Conservation (phyloP, 805 yeast species). For the Ogataea neopini region DNA sequence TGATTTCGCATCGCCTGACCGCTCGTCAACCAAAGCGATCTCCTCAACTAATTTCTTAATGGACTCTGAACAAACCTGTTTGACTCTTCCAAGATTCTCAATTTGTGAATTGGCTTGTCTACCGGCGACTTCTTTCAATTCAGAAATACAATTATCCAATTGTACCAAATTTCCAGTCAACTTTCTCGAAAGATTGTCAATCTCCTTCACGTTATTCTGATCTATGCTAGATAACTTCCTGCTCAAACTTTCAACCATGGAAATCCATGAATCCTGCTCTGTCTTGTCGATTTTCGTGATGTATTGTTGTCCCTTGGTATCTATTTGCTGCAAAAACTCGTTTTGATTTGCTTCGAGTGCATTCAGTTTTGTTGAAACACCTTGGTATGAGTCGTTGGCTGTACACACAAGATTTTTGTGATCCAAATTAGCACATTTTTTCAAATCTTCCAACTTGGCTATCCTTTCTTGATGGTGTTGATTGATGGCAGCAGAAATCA, state of each 20-base stretch:
- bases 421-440: too few species aligned
- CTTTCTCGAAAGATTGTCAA: not conserved
- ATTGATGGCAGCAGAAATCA: not conserved
- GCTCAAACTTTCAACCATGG: not conserved
- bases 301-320: not conserved
- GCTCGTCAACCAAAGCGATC: not conserved
- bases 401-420: not conserved
- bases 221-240: not conserved
- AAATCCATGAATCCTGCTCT: conserved; percentile 1
- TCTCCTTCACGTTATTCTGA: not conserved
- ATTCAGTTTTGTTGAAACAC: not conserved
- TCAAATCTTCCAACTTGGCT: not conserved
- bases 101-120: not conserved
- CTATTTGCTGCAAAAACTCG: not conserved
- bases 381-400: not conserved
- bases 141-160: not conserved
- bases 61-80: not conserved
- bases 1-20: not conserved
- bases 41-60: not conserved
- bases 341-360: not conserved
- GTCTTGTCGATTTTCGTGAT: not conserved
- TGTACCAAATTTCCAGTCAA: too few species aligned
- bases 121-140: not conserved
- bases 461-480: conserved; percentile 1
- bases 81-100: not conserved